Base-by-base conservation (phyloP, 2,329 filamentous ascomycete species). In the Ceratocystis alfenasii region DNA sequence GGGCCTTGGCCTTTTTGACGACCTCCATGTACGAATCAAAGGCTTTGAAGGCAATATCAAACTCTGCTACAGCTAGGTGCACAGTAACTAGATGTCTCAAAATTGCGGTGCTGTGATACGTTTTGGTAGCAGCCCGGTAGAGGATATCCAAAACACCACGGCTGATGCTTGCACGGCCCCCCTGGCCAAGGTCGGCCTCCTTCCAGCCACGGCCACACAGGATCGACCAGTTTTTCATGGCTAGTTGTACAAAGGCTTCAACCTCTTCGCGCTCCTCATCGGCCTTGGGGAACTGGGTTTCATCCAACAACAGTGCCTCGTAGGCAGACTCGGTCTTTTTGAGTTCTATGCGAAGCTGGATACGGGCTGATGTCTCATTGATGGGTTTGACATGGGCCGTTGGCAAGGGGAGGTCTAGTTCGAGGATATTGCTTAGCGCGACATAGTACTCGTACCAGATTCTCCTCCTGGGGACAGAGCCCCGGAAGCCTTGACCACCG, bases 21-120 rank as follows among this genome's bases (percentile, higher is more conserved):
- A 99, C 89, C 65, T 95, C 89, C 46, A 95, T 79, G 74, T 97
- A 99, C 0, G 92, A 92, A 73, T 95, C 88, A 69, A 96, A 89
- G 0, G 94, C 89, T 72, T 91, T 91, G 74, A 95, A 86, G 1
- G 92, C 92, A 62, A 97, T 78, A 66, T 96, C 90, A 70, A 96
- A 97, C 70, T 99, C 93, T 7, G 91, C 90, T 20, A 96, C 80
- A 1, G 90, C 84, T 20, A 93, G 80, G 74, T 99, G 94, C 1
- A 96, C 87, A 10, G 85, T 87, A 73, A 97, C 97, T 0, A 99
- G 80, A 71, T 92, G 84, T 67, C 93, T 83, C 36, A 99, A 78
- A 68, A 97, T 89, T 8, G 90, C 79, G 1, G 93, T 95, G 1
- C 94, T 99, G 75, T 99, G 94, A 72, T 94, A 99, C 0, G 92